phyloP scores from a whole-genome alignment of 1,284 basidiomycete species.

The Schizophyllum commune region DNA sequence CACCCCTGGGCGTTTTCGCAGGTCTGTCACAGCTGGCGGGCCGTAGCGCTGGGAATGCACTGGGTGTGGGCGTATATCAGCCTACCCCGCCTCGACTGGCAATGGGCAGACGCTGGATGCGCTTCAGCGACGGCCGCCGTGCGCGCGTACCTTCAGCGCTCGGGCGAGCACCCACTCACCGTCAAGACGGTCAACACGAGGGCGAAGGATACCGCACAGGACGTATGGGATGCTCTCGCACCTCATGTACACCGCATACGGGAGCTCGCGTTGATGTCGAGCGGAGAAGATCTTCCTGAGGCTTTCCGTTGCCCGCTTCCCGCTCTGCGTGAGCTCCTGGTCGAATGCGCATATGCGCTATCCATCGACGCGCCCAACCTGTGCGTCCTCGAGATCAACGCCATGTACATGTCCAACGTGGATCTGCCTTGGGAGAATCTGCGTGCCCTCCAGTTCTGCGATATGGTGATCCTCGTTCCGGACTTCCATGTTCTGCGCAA shows the following conservation, averaged over 20 bases:
- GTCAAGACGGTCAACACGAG: background rate
- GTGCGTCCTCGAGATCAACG: background rate
- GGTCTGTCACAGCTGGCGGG: too few relatives aligned
- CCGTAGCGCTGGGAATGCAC: too few relatives aligned
- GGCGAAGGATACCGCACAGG: background rate
- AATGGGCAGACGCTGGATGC: too few relatives aligned
- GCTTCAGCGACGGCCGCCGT: too few relatives aligned
- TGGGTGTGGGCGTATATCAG: too few relatives aligned
- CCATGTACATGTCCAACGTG: background rate
- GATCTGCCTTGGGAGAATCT: background rate
- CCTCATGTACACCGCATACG: background rate
- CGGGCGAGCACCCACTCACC: background rate
- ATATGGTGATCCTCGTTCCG: background rate
- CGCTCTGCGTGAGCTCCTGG: background rate
- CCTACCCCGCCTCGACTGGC: too few relatives aligned
- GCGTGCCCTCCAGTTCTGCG: background rate
- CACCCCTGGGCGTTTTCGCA: too few relatives aligned
- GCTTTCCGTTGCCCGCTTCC: background rate
- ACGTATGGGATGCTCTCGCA: background rate
- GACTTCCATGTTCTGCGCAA: background rate
- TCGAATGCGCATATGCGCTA: background rate
- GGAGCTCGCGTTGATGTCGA: background rate
- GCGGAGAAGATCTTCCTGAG: background rate
- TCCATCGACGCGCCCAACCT: background rate
- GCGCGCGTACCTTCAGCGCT: background rate